Base-by-base conservation (phyloP, 1,139 yeast species). In the Suhomyces choctaworum region DNA sequence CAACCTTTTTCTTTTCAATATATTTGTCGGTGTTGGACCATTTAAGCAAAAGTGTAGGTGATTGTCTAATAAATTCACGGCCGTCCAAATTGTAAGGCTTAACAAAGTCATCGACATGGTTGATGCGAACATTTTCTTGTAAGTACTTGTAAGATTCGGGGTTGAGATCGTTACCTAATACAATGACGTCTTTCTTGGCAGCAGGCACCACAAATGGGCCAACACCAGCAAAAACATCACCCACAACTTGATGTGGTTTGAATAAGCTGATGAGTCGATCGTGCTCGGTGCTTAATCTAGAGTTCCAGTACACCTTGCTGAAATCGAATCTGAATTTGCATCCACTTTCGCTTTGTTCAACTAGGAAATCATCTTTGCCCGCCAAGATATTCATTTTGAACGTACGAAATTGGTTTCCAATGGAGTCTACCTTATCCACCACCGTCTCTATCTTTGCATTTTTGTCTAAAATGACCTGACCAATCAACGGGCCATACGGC, bases 121-220 rank as follows among this genome's bases (percentile, higher is more conserved):
- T 94, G 22, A 70, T 53, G 4, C 50, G 52, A 34, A 87, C 76
- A 53, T 94, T 94, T 19, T 73, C 73, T 30, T 67, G 59, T 61
- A 94, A 70, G 50, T 84, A 83, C 45, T 77, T 76, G 61, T 65
- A 85, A 36, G 95, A 82, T 43, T 84, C 86, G 0, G 97, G 97
- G 52, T 94, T 94, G 54, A 94, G 70, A 58, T 94, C 99, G 56
- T 90, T 94, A 12, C 97, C 97, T 50, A 90, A 67, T 0, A 87
- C 95, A 36, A 90, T 60, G 3, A 81, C 86, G 13, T 75, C 73
- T 42, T 83, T 87, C 59, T 85, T 89, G 12, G 90, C 98, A 1
- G 97, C 96, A 0, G 99, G 99, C 1, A 92, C 79, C 1, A 95
- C 94, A 66, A 94, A 94, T 3, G 99, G 99, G 0, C 99, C 99